Base-by-base conservation (phyloP, 352 stramenopile species). In the Phytophthora crassamura region DNA sequence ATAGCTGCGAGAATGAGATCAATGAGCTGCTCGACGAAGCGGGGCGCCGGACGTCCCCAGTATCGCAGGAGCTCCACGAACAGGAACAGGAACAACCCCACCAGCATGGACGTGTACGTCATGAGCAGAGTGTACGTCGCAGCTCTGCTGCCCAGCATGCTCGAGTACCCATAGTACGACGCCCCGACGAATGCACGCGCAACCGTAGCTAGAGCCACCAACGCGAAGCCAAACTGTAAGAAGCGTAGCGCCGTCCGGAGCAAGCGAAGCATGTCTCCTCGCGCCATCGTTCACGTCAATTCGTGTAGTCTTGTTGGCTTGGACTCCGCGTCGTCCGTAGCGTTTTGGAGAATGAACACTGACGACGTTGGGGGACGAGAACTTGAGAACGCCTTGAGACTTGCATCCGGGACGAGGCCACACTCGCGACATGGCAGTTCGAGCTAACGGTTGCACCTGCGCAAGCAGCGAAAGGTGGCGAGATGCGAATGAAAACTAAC, bases 141-240 rank as follows among this genome's bases (percentile, higher is more conserved):
- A 5, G 78, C 64, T 62, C 77, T 74, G 54, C 80, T 91, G 32
- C 80, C 78, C 43, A 91, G 56, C 81, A 92, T 92, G 50, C 73
- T 89, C 34, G 77, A 80, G 69, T 88, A 90, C 9, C 81, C 79
- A 67, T 88, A 88, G 67, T 86, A 90, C 33, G 79, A 83, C 7
- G 77, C 67, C 22, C 72, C 68, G 20, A 89, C 81, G 59, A 93
- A 93, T 28, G 69, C 72, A 10, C 75, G 60, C 25, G 82, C 85
- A 15, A 93, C n/a, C 15, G 79, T 86, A 33, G 78, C 76, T 16
- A 93, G 59, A 20, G 84, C 82, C 32, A 93, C 50, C 8, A 91
- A 32, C 40, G 67, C 77, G 38, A 86, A 78, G 2, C 62, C 69
- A 41, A 90, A 89, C 41, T 93, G 64, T 14, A 91, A 71, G 59